Percentiles rank a stretch among this genome's conserved stretches.
Evolutionary conservation across 1,284 basidiomycete species (phyloP).

Genomic region (Stygiomarasmius scandens): DNA sequence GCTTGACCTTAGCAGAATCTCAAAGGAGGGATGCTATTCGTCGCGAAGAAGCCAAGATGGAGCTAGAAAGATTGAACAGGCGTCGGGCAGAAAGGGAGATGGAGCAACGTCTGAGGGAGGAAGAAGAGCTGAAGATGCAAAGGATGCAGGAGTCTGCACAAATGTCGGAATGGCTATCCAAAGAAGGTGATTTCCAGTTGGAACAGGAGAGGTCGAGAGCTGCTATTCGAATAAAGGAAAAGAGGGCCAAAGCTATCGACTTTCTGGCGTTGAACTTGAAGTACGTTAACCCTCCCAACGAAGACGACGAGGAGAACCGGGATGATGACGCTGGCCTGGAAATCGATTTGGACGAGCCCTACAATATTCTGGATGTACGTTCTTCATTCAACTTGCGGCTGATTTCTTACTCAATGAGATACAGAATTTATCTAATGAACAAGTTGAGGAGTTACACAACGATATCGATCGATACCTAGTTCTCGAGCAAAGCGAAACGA

Average conservation of each 20-base stretch:
- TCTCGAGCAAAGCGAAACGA: slow-evolving; percentile 83
- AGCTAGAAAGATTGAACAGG: slow-evolving; percentile 89
- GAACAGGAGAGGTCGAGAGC: slow-evolving; percentile 92
- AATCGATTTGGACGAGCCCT: slow-evolving; percentile 98
- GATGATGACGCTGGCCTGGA: slow-evolving; percentile 90
- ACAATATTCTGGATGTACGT: slow-evolving; percentile 91
- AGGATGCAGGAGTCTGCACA: slow-evolving; percentile 91
- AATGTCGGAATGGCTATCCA: slow-evolving; percentile 97
- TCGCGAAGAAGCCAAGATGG: slow-evolving; percentile 91
- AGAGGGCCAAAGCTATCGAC: slow-evolving; percentile 94
- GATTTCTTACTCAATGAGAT: slow-evolving; percentile 23
- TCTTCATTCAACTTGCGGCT: neutral
- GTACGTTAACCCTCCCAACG: slow-evolving; percentile 77
- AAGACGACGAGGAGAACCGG: slow-evolving; percentile 67
- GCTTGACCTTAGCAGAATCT: slow-evolving; percentile 80
- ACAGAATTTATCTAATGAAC: slow-evolving; percentile 84
- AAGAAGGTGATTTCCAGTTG: slow-evolving; percentile 96
- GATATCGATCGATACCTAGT: slow-evolving; percentile 93
- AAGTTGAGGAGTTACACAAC: slow-evolving; percentile 91
- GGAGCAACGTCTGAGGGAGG: slow-evolving; percentile 86
- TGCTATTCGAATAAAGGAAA: slow-evolving; percentile 92
- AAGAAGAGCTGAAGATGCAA: slow-evolving; percentile 89
- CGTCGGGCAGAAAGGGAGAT: slow-evolving; percentile 91
- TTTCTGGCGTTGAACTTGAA: slow-evolving; percentile 92
- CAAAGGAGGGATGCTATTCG: slow-evolving; percentile 81